phyloP scores from a whole-genome alignment of 495 filamentous ascomycete species.

The Polyplosphaeria fusca region DNA sequence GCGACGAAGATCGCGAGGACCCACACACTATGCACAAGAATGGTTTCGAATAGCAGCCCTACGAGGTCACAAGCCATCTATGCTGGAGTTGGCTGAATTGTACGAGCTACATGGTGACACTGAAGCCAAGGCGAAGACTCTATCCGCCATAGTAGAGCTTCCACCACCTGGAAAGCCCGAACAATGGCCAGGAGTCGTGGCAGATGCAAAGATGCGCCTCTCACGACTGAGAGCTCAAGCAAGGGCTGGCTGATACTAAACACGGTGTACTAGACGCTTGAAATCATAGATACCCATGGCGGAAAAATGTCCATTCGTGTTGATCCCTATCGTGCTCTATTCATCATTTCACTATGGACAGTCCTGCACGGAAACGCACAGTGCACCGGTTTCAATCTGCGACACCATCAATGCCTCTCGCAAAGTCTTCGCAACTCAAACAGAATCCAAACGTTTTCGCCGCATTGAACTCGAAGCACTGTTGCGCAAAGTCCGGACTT shows the following conservation, averaged over 20 bases:
- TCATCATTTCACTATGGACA: no score
- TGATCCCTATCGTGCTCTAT: no score
- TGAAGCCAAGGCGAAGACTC: background rate
- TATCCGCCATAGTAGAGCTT: background rate
- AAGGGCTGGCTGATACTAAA: no score
- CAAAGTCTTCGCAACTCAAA: conserved; percentile 41
- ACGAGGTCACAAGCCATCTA: conserved; percentile 16
- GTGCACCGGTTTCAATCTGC: no score
- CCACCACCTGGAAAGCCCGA: background rate
- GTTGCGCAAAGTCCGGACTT: conserved; percentile 43
- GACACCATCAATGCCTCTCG: conserved; percentile 34
- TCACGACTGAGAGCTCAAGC: no score
- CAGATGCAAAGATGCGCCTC: background rate
- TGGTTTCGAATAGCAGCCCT: conserved; percentile 16
- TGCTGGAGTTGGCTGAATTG: conserved; percentile 11
- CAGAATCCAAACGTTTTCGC: conserved; percentile 46
- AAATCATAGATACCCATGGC: no score
- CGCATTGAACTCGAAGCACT: conserved; percentile 47
- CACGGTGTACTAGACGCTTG: no score
- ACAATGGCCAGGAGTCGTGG: conserved; percentile 6
- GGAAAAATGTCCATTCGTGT: no score
- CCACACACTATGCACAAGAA: conserved; percentile 3
- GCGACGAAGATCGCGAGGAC: background rate
- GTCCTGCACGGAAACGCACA: no score
- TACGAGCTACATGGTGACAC: no score